A percentile compares a stretch with the other conserved stretches of the same genome.
Evolutionary conservation across 495 filamentous ascomycete species (phyloP).

Genomic region (Neurospora sp.): DNA sequence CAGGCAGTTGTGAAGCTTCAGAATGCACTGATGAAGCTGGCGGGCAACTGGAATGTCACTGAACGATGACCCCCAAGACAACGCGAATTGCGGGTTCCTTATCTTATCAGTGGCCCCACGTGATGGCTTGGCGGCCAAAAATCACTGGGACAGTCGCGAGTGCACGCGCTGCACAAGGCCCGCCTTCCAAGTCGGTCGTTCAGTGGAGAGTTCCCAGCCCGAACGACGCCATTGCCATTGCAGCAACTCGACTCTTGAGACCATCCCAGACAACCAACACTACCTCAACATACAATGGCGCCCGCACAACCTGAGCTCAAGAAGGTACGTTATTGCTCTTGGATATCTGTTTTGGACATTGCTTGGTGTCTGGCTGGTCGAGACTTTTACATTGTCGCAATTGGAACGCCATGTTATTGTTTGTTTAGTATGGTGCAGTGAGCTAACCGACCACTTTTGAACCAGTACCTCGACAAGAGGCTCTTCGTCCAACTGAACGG

Average conservation of each 20-base stretch:
- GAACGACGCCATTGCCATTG: constrained; percentile 2
- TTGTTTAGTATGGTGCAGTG: background rate
- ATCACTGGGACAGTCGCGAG: constrained; percentile 1
- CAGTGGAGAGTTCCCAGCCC: background rate
- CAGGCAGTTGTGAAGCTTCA: background rate
- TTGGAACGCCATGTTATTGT: background rate
- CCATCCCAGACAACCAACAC: constrained; percentile 2
- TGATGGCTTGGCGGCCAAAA: constrained; percentile 4
- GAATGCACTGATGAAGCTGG: background rate
- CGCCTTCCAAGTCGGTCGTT: constrained; percentile 4
- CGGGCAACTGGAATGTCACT: background rate
- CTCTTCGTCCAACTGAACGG: constrained; percentile 97
- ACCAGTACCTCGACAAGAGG: constrained; percentile 96
- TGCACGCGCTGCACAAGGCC: background rate
- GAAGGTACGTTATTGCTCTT: constrained; percentile 51
- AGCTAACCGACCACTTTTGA: constrained; percentile 3
- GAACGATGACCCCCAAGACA: background rate
- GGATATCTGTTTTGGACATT: background rate
- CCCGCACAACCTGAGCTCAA: constrained; percentile 98
- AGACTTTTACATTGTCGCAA: background rate
- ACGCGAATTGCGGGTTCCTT: constrained; percentile 14
- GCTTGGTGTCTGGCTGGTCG: background rate
- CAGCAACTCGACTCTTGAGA: background rate
- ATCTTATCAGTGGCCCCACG: constrained; percentile 8
- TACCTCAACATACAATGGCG: constrained; percentile 60